Conservation (phyloP, 2,329 filamentous ascomycete genomes). For the Trichoderma atrobrunneum region DNA sequence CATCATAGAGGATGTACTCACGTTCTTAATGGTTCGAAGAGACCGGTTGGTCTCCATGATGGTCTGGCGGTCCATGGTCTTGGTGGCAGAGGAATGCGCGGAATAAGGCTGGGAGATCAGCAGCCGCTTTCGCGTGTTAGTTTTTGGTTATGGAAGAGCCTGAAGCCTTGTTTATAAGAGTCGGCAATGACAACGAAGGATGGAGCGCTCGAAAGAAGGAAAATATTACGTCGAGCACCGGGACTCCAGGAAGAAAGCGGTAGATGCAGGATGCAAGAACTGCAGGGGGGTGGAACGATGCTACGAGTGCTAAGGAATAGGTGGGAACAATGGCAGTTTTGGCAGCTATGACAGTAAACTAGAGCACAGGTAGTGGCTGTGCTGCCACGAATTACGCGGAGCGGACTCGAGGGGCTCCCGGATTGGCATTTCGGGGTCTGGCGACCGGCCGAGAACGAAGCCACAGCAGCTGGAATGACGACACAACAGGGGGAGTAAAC, state of each 20-base stretch:
- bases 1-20: conserved; percentile 40
- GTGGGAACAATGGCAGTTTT: background rate
- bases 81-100: background rate
- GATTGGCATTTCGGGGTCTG: background rate
- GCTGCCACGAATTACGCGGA: background rate
- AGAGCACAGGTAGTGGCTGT: background rate
- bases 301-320: background rate
- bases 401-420: background rate
- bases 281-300: background rate
- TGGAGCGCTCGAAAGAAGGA: background rate
- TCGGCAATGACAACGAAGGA: background rate
- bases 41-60: conserved; percentile 76
- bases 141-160: background rate
- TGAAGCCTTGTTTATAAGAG: background rate
- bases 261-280: background rate
- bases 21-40: conserved; percentile 82
- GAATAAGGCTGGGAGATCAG: background rate
- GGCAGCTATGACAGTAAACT: background rate
- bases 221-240: background rate
- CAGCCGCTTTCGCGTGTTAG: background rate
- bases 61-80: conserved; percentile 53
- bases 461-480: background rate
- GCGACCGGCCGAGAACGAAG: background rate
- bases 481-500: background rate
- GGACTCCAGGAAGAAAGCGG: background rate